These are phyloP conservation scores for Chaetomium globosum DNA, from an alignment of 2,329 filamentous ascomycete genomes.

Conservation along the genomic window DNA sequence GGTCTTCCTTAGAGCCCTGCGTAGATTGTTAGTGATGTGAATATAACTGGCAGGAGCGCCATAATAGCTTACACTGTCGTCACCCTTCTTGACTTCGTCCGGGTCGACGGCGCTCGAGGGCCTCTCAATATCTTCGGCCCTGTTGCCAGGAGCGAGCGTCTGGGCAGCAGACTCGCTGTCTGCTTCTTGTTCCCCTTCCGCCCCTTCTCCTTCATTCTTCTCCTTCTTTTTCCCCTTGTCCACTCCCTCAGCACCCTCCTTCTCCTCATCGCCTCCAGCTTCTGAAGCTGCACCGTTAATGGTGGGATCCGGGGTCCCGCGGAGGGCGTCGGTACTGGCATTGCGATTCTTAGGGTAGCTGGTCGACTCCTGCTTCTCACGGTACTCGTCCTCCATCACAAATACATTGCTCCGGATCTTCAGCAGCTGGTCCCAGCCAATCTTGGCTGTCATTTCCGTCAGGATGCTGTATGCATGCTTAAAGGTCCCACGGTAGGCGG, in stretches of 20 bases:
- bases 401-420: slow-evolving; percentile 96
- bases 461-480: slow-evolving; percentile 91
- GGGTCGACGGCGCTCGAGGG: slow-evolving; percentile 78
- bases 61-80: slow-evolving; percentile 65
- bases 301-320: slow-evolving; percentile 66
- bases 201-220: background rate
- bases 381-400: slow-evolving; percentile 99
- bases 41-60: background rate
- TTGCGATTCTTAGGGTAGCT: slow-evolving; percentile 61
- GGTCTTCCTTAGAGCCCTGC: slow-evolving; percentile 65
- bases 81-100: slow-evolving; percentile 70
- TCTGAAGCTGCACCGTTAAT: slow-evolving; percentile 48
- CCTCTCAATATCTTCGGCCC: slow-evolving; percentile 63
- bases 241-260: slow-evolving; percentile 41
- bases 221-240: slow-evolving; percentile 34
- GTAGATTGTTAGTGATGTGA: background rate
- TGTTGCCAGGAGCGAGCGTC: slow-evolving; percentile 42
- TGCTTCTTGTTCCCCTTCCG: slow-evolving; percentile 39
- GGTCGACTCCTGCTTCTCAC: slow-evolving; percentile 73
- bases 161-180: slow-evolving; percentile 38
- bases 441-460: slow-evolving; percentile 93
- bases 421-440: slow-evolving; percentile 95
- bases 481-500: slow-evolving; percentile 92
- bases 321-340: slow-evolving; percentile 77
- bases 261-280: slow-evolving; percentile 37